Base-by-base conservation (phyloP, 1,284 basidiomycete genomes). In the Entoloma clypeatum region DNA sequence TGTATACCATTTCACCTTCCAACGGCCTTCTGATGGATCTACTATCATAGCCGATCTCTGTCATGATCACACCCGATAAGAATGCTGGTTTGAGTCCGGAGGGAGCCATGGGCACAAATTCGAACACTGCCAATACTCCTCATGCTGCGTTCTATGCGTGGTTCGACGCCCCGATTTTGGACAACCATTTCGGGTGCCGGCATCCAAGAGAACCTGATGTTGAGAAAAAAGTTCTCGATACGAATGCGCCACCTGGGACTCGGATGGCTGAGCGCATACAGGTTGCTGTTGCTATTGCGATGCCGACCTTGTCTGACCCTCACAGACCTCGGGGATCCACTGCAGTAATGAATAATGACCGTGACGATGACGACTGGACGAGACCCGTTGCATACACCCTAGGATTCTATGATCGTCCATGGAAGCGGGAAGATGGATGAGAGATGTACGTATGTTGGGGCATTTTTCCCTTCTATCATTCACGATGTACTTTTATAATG, bases 261-360 rank as follows among this genome's bases (percentile, higher is more conserved):
- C n/a, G n/a, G n/a, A n/a, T n/a, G n/a, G 42, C 49, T 13, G 38
- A 39, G 36, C 54, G 48, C 10, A 32, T 72, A 14, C 66, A 64
- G 33, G 59, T 74, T 11, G 60, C 63, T 7, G 62, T 72, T 18
- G 55, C 65, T 18, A 61, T 75, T 25, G 52, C 61, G n/a, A 69
- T 75, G 68, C 72, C 72, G n/a, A 60, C 51, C 17, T 39, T 8
- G 16, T 22, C 22, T 19, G 36, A 45, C 3, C 14, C 8, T 22
- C 31, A 39, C 14, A 24, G 23, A 44, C 26, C n/a, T 19, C 27
- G 36, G 21, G 23, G 19, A 36, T 22, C 28, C 25, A 19, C 21
- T 29, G 30, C 30, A 26, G 24, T 34, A 18, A 38, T 31, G 14
- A 35, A 13, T 16, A 21, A 10, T 27, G 19, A 16, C 17, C 17